A percentile compares a stretch with the other conserved stretches of the same genome.
Evolutionary conservation across 345 rosid genomes (phyloP).

Genomic region (Hibiscus mutabilis): DNA sequence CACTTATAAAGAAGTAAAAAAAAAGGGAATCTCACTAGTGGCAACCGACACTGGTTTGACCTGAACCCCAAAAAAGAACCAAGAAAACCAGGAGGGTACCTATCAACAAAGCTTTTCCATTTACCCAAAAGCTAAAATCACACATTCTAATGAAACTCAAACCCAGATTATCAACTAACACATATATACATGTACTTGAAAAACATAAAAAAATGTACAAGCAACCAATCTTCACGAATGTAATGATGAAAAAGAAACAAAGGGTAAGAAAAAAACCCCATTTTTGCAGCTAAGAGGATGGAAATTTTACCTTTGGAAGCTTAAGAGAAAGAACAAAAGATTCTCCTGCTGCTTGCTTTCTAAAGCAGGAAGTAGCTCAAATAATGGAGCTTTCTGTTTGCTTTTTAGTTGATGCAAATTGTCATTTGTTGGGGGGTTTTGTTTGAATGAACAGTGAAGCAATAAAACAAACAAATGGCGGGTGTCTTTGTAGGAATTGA

Average conservation of each 20-base stretch:
- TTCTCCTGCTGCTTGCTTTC: constrained; percentile 9
- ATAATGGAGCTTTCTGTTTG: constrained; percentile 7
- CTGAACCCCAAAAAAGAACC: not conserved
- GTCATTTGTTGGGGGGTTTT: not conserved
- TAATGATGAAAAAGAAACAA: not conserved
- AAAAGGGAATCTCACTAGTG: not conserved
- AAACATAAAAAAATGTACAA: not conserved
- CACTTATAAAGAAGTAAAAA: not conserved
- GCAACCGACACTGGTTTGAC: not conserved
- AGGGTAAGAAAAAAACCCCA: not conserved
- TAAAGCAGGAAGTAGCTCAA: not conserved
- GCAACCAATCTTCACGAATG: too few relatives aligned
- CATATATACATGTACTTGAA: too few relatives aligned
- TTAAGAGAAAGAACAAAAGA: constrained; percentile 9
- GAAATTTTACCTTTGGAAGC: constrained; percentile 14
- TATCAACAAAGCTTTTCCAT: too few relatives aligned
- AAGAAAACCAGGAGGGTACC: not conserved
- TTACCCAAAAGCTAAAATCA: not conserved
- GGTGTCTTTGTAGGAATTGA: constrained; percentile 19
- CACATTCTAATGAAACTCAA: not conserved
- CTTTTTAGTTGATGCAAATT: constrained; percentile 8
- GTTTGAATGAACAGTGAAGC: not conserved
- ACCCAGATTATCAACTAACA: not conserved
- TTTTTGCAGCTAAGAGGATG: not conserved
- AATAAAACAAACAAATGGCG: constrained; percentile 12